These are phyloP conservation scores for Apiospora pterosperma DNA, from an alignment of 2,329 filamentous ascomycete genomes.

Conservation along the genomic window DNA sequence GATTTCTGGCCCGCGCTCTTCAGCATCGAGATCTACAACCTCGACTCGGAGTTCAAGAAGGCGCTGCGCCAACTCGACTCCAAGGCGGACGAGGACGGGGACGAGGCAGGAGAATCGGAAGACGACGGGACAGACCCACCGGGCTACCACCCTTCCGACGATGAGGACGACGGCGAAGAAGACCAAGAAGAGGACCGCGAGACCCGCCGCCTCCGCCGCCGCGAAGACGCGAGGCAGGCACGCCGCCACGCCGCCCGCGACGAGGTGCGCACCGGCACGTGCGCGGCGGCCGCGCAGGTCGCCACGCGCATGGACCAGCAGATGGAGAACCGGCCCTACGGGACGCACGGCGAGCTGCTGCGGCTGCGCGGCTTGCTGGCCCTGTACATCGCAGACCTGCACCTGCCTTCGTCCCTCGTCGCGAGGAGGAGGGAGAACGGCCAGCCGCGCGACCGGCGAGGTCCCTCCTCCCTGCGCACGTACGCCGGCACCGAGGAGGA, in stretches of 20 bases:
- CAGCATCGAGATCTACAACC: conserved; percentile 75
- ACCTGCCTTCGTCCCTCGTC: conserved; percentile 36
- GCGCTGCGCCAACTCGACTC: conserved; percentile 35
- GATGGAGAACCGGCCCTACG: conserved; percentile 67
- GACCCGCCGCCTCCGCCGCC: neutral
- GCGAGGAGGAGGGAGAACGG: neutral
- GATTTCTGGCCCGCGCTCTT: conserved; percentile 83
- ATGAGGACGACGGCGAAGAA: conserved; percentile 15
- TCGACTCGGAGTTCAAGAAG: conserved; percentile 56
- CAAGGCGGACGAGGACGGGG: conserved; percentile 10
- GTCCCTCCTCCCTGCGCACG: conserved; percentile 2
- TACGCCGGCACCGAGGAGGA: conserved; percentile 22
- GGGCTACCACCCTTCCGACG: neutral
- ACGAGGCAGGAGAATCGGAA: conserved; percentile 16
- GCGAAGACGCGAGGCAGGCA: conserved; percentile 10
- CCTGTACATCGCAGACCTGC: conserved; percentile 71
- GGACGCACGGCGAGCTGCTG: conserved; percentile 63
- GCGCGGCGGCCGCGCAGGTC: conserved; percentile 59
- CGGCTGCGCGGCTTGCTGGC: conserved; percentile 70
- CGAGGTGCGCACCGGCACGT: conserved; percentile 45
- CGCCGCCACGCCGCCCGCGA: conserved; percentile 30
- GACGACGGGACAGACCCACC: neutral
- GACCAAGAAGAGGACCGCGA: conserved; percentile 7
- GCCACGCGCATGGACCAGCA: conserved; percentile 67
- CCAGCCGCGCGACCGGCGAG: neutral